Percentiles rank a stretch among this genome's conserved stretches.
Evolutionary conservation across 176 grass and related monocot species (phyloP).

Genomic region (Bromus sterilis): DNA sequence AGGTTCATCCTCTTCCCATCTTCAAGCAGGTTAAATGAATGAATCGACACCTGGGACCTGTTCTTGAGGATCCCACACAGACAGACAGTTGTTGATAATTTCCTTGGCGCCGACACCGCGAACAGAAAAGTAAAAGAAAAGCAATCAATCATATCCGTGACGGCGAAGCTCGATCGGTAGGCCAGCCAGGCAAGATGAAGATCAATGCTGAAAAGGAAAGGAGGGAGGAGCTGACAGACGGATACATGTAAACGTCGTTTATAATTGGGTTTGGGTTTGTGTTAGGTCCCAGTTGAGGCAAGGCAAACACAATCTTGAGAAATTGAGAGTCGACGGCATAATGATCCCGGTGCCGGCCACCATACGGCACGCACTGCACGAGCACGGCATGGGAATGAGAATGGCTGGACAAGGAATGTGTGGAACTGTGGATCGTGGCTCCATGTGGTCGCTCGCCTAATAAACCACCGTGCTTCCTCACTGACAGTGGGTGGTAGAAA

Average conservation of each 20-base stretch:
- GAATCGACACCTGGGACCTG: neutral
- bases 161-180: constrained; percentile 9
- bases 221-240: neutral
- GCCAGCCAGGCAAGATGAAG: neutral
- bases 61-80: neutral
- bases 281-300: neutral
- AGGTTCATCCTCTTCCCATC: neutral
- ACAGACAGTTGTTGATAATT: neutral
- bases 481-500: no score
- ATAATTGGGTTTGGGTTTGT: neutral
- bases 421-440: no score
- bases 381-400: no score
- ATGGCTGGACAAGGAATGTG: no score
- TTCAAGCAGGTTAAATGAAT: no score
- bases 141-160: neutral
- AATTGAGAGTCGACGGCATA: neutral
- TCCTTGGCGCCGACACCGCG: neutral
- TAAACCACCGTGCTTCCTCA: no score
- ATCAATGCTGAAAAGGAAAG: neutral
- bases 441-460: no score
- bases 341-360: neutral
- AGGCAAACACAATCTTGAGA: neutral
- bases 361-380: constrained; percentile 5
- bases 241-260: neutral
- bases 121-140: neutral